Percentiles rank a stretch among this genome's conserved stretches.
Conservation (phyloP, 805 yeast genomes). For the Starmerella geochares region DNA sequence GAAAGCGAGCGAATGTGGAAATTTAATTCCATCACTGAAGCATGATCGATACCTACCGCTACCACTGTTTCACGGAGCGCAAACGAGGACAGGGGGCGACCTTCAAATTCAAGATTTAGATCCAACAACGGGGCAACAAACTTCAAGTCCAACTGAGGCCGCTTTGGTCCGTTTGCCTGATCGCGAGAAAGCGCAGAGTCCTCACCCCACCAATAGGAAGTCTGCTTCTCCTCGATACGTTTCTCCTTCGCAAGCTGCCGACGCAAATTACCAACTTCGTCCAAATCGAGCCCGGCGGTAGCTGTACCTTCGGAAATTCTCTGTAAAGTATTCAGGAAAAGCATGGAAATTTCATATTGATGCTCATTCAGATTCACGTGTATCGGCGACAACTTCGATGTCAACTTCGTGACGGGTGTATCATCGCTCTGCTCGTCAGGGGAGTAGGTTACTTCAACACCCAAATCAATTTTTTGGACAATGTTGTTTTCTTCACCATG, state of each 20-base stretch:
- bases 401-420: constrained; percentile 35
- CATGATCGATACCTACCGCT: constrained; percentile 41
- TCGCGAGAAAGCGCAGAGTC: constrained; percentile 16
- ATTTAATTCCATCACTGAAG: constrained; percentile 49
- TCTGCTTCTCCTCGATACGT: constrained; percentile 17
- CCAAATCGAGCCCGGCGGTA: constrained; percentile 40
- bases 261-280: constrained; percentile 29
- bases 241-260: constrained; percentile 22
- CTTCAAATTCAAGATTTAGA: constrained; percentile 13
- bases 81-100: constrained; percentile 42
- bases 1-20: constrained; percentile 61
- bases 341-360: constrained; percentile 51
- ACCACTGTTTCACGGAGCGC: constrained; percentile 52
- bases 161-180: neutral
- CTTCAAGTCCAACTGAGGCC: constrained; percentile 15
- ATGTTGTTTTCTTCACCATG: constrained; percentile 42
- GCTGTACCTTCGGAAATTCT: constrained; percentile 43
- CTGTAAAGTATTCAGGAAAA: constrained; percentile 47
- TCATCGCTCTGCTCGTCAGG: constrained; percentile 6
- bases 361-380: constrained; percentile 60
- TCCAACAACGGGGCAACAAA: constrained; percentile 23
- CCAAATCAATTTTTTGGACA: constrained; percentile 19
- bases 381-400: constrained; percentile 53
- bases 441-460: constrained; percentile 4
- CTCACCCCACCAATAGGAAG: constrained; percentile 24